A percentile compares a stretch with the other conserved stretches of the same genome.
phyloP scores from a whole-genome alignment of 345 rosid genomes.

The Noccaea bulbosa region DNA sequence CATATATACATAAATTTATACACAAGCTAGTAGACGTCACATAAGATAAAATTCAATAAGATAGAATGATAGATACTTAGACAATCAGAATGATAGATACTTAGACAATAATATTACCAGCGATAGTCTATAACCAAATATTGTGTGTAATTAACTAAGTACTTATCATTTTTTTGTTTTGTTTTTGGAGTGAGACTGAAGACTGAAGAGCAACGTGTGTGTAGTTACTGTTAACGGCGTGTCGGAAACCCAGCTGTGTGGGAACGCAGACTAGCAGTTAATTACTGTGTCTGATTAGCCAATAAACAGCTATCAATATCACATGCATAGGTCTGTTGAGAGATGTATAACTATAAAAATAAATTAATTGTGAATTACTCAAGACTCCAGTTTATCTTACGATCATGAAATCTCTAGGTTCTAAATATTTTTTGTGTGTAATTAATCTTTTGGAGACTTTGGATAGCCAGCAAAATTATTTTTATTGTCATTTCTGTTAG shows the following conservation, averaged over 20 bases:
- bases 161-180: neutral
- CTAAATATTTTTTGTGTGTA: conserved; percentile 1
- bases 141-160: too few species aligned
- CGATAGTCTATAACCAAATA: too few species aligned
- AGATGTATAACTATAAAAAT: conserved; percentile 8
- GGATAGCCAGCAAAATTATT: conserved; percentile 26
- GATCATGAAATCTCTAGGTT: neutral
- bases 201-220: conserved; percentile 13
- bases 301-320: conserved; percentile 37
- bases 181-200: conserved; percentile 12
- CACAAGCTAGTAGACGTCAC: neutral
- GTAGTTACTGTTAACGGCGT: conserved; percentile 6
- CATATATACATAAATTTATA: neutral
- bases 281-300: conserved; percentile 20
- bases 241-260: conserved; percentile 39
- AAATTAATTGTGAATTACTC: conserved; percentile 10
- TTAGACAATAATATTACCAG: neutral
- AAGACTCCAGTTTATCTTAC: conserved; percentile 22
- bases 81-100: neutral
- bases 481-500: neutral
- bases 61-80: neutral
- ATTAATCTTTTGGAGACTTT: conserved; percentile 34
- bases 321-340: conserved; percentile 33
- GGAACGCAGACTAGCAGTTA: conserved; percentile 27
- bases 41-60: too few species aligned